Base-by-base conservation (phyloP, 2,329 filamentous ascomycete genomes). In the Botrytis byssoidea region DNA sequence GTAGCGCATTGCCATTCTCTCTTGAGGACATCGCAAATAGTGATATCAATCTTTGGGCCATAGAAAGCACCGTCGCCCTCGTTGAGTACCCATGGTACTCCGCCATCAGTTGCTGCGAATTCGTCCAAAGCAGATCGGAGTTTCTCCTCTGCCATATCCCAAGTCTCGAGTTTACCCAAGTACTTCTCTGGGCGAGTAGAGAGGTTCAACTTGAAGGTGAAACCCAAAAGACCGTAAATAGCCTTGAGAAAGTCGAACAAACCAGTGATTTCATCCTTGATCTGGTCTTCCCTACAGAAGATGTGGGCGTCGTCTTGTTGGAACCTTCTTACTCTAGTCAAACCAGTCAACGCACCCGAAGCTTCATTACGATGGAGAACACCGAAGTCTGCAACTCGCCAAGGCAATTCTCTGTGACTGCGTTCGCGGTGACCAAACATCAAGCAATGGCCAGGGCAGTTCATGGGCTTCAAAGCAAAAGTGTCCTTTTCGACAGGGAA, bases 11-110 rank as follows among this genome's bases (percentile, higher is more conserved):
- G 93, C 85, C 91, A 93, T 74, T 95, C 93, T 82, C 95, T 89
- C 83, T 90, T 90, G 77, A 98, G 86, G 64, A 93, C 93, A 83
- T 98, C 95, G 70, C 91, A 91, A 80, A 99, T 95, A 75, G 93
- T 97, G 81, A 99, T 96, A 80, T 99, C 96, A 79, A 98, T 97
- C 89, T 99, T 99, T 70, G 96, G 96, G 2, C 96, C 96, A 83
- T 99, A 99, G 85, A 98, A 99, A 71, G 96, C 96, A 81, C 96
- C 96, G 79, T 99, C 96, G 73, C 95, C 96, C 74, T 94, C 92
- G 83, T 98, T 97, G 70, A 97, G 86, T 82, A 93, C 92, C 96
- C 96, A 99, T 76, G 90, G 86, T 48, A 90, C 87, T 74, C 91
- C 88, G 70, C 86, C 86, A 66, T 84, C 63, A 76, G 60, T 80